Evolutionary conservation across 768 basidiomycete species (phyloP).

Genomic region (Podaxis carcinomalis): DNA sequence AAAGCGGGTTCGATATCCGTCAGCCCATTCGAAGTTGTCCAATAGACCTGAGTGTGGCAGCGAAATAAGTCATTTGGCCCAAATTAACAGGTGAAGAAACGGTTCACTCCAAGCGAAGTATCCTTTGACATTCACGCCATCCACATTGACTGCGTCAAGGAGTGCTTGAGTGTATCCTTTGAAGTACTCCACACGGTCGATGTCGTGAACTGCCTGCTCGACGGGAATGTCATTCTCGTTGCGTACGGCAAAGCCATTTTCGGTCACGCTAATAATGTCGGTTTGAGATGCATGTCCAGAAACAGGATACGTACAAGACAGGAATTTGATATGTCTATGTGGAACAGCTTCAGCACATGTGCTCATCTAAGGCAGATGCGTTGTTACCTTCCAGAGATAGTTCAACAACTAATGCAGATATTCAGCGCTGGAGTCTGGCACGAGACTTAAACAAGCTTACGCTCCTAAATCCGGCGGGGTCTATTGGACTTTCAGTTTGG

Average conservation of each 20-base stretch:
- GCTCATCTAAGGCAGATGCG: not conserved
- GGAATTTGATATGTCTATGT: conserved; percentile 36
- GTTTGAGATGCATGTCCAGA: not conserved
- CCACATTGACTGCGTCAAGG: conserved; percentile 47
- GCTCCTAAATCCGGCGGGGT: conserved; percentile 57
- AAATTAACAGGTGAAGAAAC: not conserved
- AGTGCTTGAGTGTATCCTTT: conserved; percentile 48
- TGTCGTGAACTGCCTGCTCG: conserved; percentile 48
- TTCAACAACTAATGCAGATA: conserved; percentile 41
- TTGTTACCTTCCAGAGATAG: conserved; percentile 59
- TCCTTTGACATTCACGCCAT: conserved; percentile 52
- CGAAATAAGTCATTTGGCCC: not conserved
- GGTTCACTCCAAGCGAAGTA: conserved; percentile 68
- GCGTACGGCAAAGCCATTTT: conserved; percentile 67
- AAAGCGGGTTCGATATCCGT: conserved; percentile 64
- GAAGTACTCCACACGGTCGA: conserved; percentile 62
- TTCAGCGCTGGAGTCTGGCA: not conserved
- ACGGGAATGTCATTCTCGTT: conserved; percentile 45
- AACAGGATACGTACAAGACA: conserved; percentile 42
- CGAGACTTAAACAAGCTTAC: conserved; percentile 24
- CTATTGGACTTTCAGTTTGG: conserved; percentile 18
- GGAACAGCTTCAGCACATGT: not conserved
- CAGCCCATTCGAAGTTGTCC: conserved; percentile 71
- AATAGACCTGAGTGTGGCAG: conserved; percentile 32
- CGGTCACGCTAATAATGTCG: conserved; percentile 44